A percentile compares a stretch with the other conserved stretches of the same genome.
Conservation (phyloP, 1,284 basidiomycete species). For the Tilletia setariae region DNA sequence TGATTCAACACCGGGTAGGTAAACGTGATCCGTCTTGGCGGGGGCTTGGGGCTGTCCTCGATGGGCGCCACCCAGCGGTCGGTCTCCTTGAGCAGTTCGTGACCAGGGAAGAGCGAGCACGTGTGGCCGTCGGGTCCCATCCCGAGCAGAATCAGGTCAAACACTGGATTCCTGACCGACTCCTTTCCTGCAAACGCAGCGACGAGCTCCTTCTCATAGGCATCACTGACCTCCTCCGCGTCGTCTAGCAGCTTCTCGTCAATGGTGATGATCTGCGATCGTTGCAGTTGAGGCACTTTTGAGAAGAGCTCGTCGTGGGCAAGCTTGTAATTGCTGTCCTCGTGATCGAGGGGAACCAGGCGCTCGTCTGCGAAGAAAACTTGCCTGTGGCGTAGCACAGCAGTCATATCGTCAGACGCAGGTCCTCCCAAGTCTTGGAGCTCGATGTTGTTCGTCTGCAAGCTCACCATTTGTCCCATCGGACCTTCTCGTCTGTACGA, state of each 20-base stretch:
- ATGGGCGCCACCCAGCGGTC: conserved; percentile 93
- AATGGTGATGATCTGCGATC: conserved; percentile 78
- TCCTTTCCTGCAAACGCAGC: conserved; percentile 65
- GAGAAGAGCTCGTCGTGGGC: conserved; percentile 75
- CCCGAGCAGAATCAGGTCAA: conserved; percentile 54
- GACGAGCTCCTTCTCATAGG: conserved; percentile 88
- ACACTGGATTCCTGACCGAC: conserved; percentile 50
- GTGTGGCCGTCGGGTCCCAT: conserved; percentile 79
- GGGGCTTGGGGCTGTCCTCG: conserved; percentile 89
- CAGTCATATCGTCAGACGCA: background rate
- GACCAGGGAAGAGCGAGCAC: conserved; percentile 88
- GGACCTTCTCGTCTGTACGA: conserved; percentile 65
- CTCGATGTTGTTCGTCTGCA: background rate
- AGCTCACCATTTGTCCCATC: conserved; percentile 90
- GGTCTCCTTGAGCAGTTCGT: conserved; percentile 75
- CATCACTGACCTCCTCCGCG: conserved; percentile 77
- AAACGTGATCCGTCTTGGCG: conserved; percentile 70
- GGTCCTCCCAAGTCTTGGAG: no score
- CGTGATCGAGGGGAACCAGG: conserved; percentile 83
- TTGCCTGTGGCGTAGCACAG: conserved; percentile 65
- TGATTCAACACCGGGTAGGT: conserved; percentile 55
- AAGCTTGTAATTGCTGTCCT: conserved; percentile 84
- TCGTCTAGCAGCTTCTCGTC: conserved; percentile 66
- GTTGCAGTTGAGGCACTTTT: conserved; percentile 67
- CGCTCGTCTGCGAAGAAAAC: conserved; percentile 98